Evolutionary conservation across 2,329 filamentous ascomycete species (phyloP).

Genomic region (Colletotrichum cereale): DNA sequence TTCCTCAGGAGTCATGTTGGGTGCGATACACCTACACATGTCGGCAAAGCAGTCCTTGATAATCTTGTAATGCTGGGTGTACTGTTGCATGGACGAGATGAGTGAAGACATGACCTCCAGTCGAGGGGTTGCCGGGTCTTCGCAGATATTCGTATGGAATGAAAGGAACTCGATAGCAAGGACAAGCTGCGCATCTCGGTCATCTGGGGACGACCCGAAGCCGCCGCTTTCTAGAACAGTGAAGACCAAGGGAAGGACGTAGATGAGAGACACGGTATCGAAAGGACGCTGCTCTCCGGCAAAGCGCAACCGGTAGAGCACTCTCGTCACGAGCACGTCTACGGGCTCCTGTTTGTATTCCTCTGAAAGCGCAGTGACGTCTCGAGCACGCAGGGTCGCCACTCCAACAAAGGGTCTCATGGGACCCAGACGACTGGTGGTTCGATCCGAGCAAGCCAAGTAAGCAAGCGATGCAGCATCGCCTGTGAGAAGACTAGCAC

Average conservation of each 20-base stretch:
- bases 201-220: conserved; percentile 78
- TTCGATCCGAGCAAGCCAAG: conserved; percentile 81
- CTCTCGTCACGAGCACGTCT: conserved; percentile 85
- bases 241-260: conserved; percentile 86
- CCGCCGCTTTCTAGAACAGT: conserved; percentile 84
- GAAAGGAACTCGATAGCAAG: conserved; percentile 89
- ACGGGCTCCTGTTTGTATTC: conserved; percentile 84
- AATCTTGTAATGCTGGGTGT: conserved; percentile 93
- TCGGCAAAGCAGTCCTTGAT: conserved; percentile 94
- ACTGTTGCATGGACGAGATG: conserved; percentile 86
- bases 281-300: conserved; percentile 94
- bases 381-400: conserved; percentile 84
- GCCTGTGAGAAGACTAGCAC: conserved; percentile 84
- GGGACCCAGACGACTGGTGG: conserved; percentile 79
- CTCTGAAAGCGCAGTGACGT: conserved; percentile 77
- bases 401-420: conserved; percentile 88
- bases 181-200: conserved; percentile 89
- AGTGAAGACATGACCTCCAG: conserved; percentile 78
- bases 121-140: conserved; percentile 81
- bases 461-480: conserved; percentile 84
- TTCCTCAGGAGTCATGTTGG: conserved; percentile 81
- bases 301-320: conserved; percentile 91
- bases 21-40: conserved; percentile 84
- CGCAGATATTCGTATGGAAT: conserved; percentile 86
- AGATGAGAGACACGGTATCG: conserved; percentile 87